phyloP scores from a whole-genome alignment of 2,329 filamentous ascomycete genomes.

The Hypoxylon sp. region DNA sequence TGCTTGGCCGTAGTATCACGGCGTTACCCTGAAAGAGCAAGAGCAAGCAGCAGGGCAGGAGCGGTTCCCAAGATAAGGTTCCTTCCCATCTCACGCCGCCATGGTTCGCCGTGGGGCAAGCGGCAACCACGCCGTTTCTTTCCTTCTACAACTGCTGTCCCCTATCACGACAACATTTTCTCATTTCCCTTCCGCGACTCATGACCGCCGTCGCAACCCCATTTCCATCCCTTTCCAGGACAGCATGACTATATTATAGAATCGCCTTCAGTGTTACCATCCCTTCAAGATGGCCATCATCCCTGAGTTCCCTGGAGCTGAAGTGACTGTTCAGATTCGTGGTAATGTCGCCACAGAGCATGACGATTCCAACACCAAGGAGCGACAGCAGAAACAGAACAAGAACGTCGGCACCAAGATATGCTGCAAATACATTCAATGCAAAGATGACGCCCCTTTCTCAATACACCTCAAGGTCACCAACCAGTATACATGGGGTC shows the following conservation, averaged over 20 bases:
- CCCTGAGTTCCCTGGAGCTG: background rate
- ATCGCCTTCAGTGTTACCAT: background rate
- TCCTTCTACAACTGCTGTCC: background rate
- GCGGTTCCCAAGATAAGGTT: background rate
- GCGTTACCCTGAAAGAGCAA: background rate
- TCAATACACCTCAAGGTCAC: conserved; percentile 2
- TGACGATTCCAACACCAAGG: background rate
- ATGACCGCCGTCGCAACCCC: background rate
- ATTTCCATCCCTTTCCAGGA: background rate
- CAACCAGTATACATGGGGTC: background rate
- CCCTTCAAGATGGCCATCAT: conserved; percentile 8
- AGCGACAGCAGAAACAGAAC: background rate
- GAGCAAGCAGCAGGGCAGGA: background rate
- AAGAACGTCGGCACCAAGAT: background rate
- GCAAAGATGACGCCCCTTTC: conserved; percentile 3
- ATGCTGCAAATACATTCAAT: conserved; percentile 4
- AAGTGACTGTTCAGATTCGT: conserved; percentile 1
- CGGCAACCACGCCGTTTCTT: background rate
- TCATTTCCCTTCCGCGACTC: background rate
- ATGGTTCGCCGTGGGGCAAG: background rate
- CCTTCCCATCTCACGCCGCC: background rate
- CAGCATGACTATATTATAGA: background rate
- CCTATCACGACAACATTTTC: background rate
- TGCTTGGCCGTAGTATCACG: background rate
- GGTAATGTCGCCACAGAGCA: background rate